Evolutionary conservation across 768 basidiomycete genomes (phyloP).

Genomic region (Auriscalpium orientale): DNA sequence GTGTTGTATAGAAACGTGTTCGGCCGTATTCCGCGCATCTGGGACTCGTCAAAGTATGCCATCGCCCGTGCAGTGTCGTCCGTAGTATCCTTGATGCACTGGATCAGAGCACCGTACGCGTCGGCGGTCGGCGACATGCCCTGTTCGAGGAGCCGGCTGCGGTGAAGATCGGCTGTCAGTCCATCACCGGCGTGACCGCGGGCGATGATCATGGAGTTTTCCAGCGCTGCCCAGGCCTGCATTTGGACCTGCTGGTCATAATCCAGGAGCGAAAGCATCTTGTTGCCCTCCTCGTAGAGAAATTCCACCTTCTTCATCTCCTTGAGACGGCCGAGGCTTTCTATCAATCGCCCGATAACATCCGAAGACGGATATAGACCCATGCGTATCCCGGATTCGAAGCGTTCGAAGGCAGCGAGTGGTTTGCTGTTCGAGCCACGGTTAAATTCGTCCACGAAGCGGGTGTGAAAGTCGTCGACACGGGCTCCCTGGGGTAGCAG

Average conservation of each 20-base stretch:
- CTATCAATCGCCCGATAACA: constrained; percentile 56
- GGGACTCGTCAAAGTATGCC: constrained; percentile 75
- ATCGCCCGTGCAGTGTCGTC: constrained; percentile 89
- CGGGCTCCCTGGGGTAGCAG: constrained; percentile 4
- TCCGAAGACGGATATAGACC: constrained; percentile 44
- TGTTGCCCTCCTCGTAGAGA: constrained; percentile 65
- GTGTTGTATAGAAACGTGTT: constrained; percentile 94
- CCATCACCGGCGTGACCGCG: constrained; percentile 75
- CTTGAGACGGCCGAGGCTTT: constrained; percentile 55
- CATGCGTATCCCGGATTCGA: constrained; percentile 36
- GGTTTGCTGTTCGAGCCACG: constrained; percentile 20
- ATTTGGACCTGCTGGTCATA: constrained; percentile 40
- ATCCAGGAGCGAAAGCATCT: constrained; percentile 41
- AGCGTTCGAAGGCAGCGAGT: constrained; percentile 38
- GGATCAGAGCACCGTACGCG: constrained; percentile 87
- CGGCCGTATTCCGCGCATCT: constrained; percentile 57
- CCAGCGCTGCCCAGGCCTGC: constrained; percentile 65
- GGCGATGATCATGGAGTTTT: constrained; percentile 86
- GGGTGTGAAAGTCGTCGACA: constrained; percentile 23
- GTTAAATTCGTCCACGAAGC: constrained; percentile 23
- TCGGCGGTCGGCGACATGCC: constrained; percentile 79
- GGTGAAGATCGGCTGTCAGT: constrained; percentile 75
- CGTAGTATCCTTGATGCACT: constrained; percentile 85
- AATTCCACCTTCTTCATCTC: constrained; percentile 54
- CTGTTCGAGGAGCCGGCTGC: constrained; percentile 66